A percentile compares a stretch with the other conserved stretches of the same genome.
Evolutionary conservation across 2,329 filamentous ascomycete genomes (phyloP).

Genomic region (Calonectria naviculata): DNA sequence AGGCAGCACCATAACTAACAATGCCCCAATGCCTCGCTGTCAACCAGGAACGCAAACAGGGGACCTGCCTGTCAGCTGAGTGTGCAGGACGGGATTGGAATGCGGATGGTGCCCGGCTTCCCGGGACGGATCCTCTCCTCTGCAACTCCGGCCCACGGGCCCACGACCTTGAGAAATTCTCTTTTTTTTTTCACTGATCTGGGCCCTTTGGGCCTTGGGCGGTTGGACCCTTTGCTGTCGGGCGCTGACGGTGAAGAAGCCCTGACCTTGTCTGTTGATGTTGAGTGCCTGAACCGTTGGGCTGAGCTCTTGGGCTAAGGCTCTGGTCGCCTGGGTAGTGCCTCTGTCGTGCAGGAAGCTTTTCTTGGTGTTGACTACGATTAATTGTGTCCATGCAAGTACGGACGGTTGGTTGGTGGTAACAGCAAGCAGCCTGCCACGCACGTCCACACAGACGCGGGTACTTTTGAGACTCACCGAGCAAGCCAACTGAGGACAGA

Average conservation of each 20-base stretch:
- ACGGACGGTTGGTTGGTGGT: background rate
- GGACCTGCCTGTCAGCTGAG: conserved; percentile 13
- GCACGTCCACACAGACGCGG: background rate
- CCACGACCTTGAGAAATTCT: conserved; percentile 23
- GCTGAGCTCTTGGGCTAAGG: conserved; percentile 30
- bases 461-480: conserved; percentile 2
- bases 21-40: conserved; percentile 8
- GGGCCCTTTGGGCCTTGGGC: conserved; percentile 6
- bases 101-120: conserved; percentile 32
- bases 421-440: background rate
- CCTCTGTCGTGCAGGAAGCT: conserved; percentile 4
- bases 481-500: background rate
- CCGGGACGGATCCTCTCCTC: conserved; percentile 29
- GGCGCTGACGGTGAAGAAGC: conserved; percentile 23
- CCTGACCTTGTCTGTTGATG: conserved; percentile 35
- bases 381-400: conserved; percentile 4
- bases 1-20: conserved; percentile 8
- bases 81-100: conserved; percentile 14
- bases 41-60: conserved; percentile 7
- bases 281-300: conserved; percentile 36
- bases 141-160: conserved; percentile 28
- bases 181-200: conserved; percentile 8
- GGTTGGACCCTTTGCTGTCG: conserved; percentile 25
- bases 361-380: background rate
- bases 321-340: background rate